Percentiles rank a stretch among this genome's conserved stretches.
Evolutionary conservation across 2,329 filamentous ascomycete species (phyloP).

Genomic region (Arachnopeziza araneosa): DNA sequence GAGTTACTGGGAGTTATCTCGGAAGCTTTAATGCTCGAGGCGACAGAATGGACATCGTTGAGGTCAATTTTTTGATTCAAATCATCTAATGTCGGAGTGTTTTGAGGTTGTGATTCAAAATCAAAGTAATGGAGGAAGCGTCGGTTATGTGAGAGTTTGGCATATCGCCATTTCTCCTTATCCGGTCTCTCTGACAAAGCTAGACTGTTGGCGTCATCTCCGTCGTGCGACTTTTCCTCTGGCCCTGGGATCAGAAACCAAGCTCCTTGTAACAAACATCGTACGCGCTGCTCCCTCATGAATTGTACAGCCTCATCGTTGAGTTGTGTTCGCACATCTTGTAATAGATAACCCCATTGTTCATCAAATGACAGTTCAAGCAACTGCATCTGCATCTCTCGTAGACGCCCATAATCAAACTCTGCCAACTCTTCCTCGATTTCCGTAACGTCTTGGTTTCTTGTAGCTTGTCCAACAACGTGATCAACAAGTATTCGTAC

Average conservation of each 20-base stretch:
- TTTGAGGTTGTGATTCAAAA: constrained; percentile 60
- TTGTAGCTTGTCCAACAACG: constrained; percentile 74
- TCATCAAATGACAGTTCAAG: constrained; percentile 89
- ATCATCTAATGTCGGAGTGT: constrained; percentile 66
- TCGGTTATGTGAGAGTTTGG: constrained; percentile 84
- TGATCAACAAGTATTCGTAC: constrained; percentile 86
- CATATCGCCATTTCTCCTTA: constrained; percentile 62
- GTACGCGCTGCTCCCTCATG: constrained; percentile 91
- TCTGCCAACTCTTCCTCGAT: constrained; percentile 85
- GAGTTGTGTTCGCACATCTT: constrained; percentile 85
- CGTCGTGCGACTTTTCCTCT: constrained; percentile 36
- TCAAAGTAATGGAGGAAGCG: constrained; percentile 86
- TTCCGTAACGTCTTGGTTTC: constrained; percentile 78
- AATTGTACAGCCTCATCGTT: constrained; percentile 90
- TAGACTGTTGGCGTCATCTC: constrained; percentile 31
- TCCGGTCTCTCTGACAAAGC: constrained; percentile 9
- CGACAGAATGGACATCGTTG: constrained; percentile 81
- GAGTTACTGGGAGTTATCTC: constrained; percentile 43
- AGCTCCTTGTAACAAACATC: constrained; percentile 79
- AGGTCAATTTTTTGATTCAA: constrained; percentile 82
- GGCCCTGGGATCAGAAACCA: constrained; percentile 62
- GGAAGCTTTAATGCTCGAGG: constrained; percentile 67
- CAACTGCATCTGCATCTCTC: constrained; percentile 89
- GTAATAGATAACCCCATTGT: constrained; percentile 85
- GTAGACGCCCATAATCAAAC: constrained; percentile 71